These are phyloP conservation scores for Entomortierella lignicola DNA, from an alignment of 192 early-diverging fungal species.

Conservation along the genomic window DNA sequence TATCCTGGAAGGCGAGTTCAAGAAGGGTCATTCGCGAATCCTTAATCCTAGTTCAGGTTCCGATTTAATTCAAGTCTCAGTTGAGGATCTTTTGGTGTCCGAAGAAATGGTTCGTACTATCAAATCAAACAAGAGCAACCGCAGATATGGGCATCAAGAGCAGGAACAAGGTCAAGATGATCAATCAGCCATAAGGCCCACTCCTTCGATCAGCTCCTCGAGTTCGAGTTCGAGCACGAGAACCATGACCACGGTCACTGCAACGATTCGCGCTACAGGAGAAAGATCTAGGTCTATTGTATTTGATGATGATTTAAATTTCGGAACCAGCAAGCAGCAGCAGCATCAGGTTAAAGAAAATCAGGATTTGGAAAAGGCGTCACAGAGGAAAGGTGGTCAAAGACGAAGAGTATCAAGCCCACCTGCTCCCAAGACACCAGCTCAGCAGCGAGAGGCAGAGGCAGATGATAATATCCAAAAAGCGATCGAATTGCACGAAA, in stretches of 20 bases:
- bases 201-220: neutral
- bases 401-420: slow-evolving; percentile 3
- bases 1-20: neutral
- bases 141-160: neutral
- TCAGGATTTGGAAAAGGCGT: neutral
- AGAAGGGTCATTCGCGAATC: slow-evolving; percentile 18
- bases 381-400: neutral
- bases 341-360: neutral
- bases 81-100: slow-evolving; percentile 45
- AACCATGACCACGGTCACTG: slow-evolving; percentile 18
- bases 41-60: slow-evolving; percentile 35
- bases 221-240: neutral
- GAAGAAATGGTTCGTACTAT: slow-evolving; percentile 37
- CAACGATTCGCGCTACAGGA: slow-evolving; percentile 23
- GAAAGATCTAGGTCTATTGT: slow-evolving; percentile 8
- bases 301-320: slow-evolving; percentile 11
- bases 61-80: slow-evolving; percentile 46
- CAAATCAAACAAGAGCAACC: slow-evolving; percentile 14
- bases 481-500: slow-evolving; percentile 79
- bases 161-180: neutral
- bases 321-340: neutral
- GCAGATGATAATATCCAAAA: slow-evolving; percentile 72
- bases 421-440: slow-evolving; percentile 10
- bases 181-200: neutral
- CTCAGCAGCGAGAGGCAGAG: slow-evolving; percentile 52